phyloP scores from a whole-genome alignment of 768 basidiomycete species.

The Lactarius indigo region DNA sequence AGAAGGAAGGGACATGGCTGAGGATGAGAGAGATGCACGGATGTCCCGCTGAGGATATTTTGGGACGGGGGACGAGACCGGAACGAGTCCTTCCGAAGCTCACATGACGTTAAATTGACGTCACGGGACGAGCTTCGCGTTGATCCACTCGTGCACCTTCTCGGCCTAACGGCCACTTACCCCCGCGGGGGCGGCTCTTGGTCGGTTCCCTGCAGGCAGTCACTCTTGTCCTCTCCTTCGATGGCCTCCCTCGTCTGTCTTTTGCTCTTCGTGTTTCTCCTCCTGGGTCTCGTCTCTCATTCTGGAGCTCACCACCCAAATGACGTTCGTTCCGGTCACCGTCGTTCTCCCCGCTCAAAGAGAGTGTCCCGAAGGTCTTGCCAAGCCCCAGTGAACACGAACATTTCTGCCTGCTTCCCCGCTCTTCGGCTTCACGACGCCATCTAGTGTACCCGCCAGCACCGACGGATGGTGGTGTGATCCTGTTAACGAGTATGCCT shows the following conservation, averaged over 20 bases:
- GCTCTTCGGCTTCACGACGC: conserved; percentile 53
- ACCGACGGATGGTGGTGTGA: conserved; percentile 49
- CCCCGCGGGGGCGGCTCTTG: not conserved
- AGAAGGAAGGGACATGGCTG: not conserved
- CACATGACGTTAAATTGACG: not conserved
- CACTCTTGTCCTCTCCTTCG: not conserved
- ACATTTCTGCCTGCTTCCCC: conserved; percentile 34
- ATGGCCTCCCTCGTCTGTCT: not conserved
- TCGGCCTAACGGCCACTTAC: not conserved
- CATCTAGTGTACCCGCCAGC: conserved; percentile 40
- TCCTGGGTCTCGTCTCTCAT: not conserved
- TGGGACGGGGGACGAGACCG: not conserved
- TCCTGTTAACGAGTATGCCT: conserved; percentile 60
- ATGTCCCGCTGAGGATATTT: too few relatives aligned
- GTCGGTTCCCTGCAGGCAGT: not conserved
- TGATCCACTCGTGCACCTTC: not conserved
- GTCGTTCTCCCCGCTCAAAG: not conserved
- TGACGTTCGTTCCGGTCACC: not conserved
- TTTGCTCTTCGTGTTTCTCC: not conserved
- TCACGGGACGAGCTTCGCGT: conserved; percentile 1
- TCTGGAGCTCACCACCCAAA: not conserved
- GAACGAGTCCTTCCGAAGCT: not conserved
- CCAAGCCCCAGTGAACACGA: not conserved
- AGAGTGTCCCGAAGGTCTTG: conserved; percentile 10
- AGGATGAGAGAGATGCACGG: not conserved